Base-by-base conservation (phyloP, 2,329 filamentous ascomycete species). In the Exophiala spinifera region DNA sequence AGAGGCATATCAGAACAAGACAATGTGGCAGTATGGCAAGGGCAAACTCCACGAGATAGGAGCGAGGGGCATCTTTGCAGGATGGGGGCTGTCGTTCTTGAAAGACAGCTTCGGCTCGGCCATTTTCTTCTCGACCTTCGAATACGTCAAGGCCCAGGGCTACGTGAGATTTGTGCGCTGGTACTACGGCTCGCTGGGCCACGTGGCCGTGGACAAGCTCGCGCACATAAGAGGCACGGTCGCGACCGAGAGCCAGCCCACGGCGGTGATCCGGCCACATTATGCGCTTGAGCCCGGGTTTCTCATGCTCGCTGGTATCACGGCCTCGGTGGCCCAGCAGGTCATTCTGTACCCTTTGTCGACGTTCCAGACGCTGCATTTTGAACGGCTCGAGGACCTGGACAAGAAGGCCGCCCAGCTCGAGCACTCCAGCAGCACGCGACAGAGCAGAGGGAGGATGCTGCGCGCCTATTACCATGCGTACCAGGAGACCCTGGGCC, bases 251-350 rank as follows among this genome's bases (percentile, higher is more conserved):
- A 34, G 21, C 3, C 55, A 52, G 17, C 61, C 21, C 63, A 65
- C 54, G 60, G 68, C 45, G 10, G 45, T 67, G 64, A 84, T 86
- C 55, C 76, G 74, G 51, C 83, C 83, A 3, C 82, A 86, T 64
- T 86, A 84, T 66, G 74, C 81, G 45, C 68, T 86, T 33, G 83
- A 86, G 60, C 83, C 83, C 3, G 73, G 74, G 17, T 86, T 86
- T 62, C 70, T 86, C 19, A 74, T 84, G 56, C 66, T 81, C 17
- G 83, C 82, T 0, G 83, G 83, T 3, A 72, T 83, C 8, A 72
- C 76, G 13, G 83, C 83, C 2, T 82, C 81, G 4, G 65, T 85
- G 14, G 71, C 77, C 1, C 82, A 84, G 61, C 81, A 84, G 57
- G 62, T 74, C 10, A 74, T 86, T 43, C 78, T 83, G 56, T 79